A percentile compares a stretch with the other conserved stretches of the same genome.
These are phyloP conservation scores for Mycosphaerelloides madeirae DNA, from an alignment of 2,329 filamentous ascomycete species.

Conservation along the genomic window DNA sequence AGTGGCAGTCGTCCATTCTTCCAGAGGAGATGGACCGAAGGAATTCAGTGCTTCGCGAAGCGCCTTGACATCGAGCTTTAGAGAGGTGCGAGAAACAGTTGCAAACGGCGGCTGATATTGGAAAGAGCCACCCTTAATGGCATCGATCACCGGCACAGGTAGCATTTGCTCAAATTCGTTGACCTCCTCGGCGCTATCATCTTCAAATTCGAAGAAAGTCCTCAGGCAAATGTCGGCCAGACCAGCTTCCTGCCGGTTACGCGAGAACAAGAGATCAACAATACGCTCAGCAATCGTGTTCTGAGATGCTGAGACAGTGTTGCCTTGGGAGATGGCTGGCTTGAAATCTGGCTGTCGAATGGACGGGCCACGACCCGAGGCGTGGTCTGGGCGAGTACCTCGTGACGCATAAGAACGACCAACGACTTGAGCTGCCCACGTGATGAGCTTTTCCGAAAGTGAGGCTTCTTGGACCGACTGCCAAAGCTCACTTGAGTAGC, in stretches of 20 bases:
- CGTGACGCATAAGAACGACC: slow-evolving; percentile 70
- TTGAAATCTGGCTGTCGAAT: background rate
- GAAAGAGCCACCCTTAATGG: slow-evolving; percentile 22
- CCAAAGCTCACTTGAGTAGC: slow-evolving; percentile 22
- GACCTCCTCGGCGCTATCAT: slow-evolving; percentile 18
- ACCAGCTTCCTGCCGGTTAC: slow-evolving; percentile 37
- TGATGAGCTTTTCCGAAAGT: slow-evolving; percentile 38
- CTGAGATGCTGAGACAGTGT: slow-evolving; percentile 24
- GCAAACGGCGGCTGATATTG: slow-evolving; percentile 23
- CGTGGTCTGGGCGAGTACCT: slow-evolving; percentile 21
- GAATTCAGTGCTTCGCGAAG: slow-evolving; percentile 19
- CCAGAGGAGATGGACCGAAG: slow-evolving; percentile 8
- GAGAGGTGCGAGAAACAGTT: background rate
- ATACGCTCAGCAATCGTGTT: slow-evolving; percentile 35
- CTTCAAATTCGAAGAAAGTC: slow-evolving; percentile 13
- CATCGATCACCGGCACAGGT: slow-evolving; percentile 20
- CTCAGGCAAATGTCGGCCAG: slow-evolving; percentile 40
- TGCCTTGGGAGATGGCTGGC: background rate
- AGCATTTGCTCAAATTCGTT: slow-evolving; percentile 29
- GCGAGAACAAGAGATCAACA: slow-evolving; percentile 19
- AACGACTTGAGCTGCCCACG: slow-evolving; percentile 81
- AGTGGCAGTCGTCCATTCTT: slow-evolving; percentile 25
- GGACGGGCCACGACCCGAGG: no score
- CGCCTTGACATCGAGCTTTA: background rate
- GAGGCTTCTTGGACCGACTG: slow-evolving; percentile 13